Conservation (phyloP, 495 filamentous ascomycete genomes). For the Aspergillus kassunensis region DNA sequence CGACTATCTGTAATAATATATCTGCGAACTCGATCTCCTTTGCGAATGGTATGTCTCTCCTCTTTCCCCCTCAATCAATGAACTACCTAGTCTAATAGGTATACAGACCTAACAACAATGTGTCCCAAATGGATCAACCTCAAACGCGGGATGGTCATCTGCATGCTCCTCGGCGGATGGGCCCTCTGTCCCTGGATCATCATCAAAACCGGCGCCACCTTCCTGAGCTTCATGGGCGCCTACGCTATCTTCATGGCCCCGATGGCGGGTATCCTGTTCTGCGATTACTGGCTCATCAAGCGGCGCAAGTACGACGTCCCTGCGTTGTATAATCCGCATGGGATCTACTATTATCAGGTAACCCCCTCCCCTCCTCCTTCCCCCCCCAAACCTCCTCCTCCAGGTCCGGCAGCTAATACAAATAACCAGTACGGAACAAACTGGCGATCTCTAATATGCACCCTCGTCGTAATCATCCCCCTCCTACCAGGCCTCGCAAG, state of each 20-base stretch:
- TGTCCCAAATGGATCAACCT: conserved; percentile 7
- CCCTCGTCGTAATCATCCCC: conserved; percentile 1
- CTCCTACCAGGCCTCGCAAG: conserved; percentile 4
- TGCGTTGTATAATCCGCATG: background rate
- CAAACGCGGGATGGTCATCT: conserved; percentile 12
- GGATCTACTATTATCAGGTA: conserved; percentile 10
- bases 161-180: conserved; percentile 7
- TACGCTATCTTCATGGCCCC: conserved; percentile 11
- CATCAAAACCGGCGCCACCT: conserved; percentile 3
- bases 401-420: background rate
- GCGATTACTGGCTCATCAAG: conserved; percentile 9
- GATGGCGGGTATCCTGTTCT: conserved; percentile 8
- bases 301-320: conserved; percentile 7
- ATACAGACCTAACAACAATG: conserved; percentile 3
- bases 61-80: background rate
- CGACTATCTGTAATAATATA: conserved; percentile 9
- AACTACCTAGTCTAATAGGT: background rate
- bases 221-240: conserved; percentile 8
- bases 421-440: conserved; percentile 1
- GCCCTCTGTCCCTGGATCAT: conserved; percentile 12
- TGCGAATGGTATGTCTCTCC: background rate
- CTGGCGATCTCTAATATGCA: conserved; percentile 4
- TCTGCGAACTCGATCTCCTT: conserved; percentile 10
- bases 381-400: no score
- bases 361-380: no score